Base-by-base conservation (phyloP, 129 eudicot genomes). In the Logfia minima region DNA sequence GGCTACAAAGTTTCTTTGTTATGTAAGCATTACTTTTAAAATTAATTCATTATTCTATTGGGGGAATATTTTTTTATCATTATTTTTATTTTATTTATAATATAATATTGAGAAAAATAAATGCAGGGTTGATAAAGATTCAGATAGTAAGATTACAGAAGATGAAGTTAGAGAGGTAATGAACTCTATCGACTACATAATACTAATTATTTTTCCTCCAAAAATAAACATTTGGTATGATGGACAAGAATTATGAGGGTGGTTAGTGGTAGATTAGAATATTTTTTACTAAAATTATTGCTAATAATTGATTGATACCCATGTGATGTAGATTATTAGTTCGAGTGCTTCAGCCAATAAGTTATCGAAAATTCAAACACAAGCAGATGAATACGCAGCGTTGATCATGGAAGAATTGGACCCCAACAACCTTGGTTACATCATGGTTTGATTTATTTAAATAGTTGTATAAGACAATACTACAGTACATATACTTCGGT, bases 81-180 rank as follows among this genome's bases (percentile, higher is more conserved):
- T 32, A 32, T 32, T 32, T 32, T 2, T 45, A 45, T 10, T 28
- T 39, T 7, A 2, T 39, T 39, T 39, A 8, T 39, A 39, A 8
- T 39, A 1, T 9, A 39, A 37, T 68, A 10, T 14, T 2, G 28
- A 11, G n/a, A 16, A 29, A 61, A 14, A 37, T 66, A 17, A 62
- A 79, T 71, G 78, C 88, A 91, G 97, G 97, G 97, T 91, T 75
- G 97, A 91, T 70, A 91, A 89, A 83, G 92, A 91, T 80, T 92
- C 92, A 17, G 95, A 91, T 83, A 95, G 97, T 11, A 84, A 90
- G 74, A 87, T 91, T 21, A 82, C 94, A 55, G 92, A 91, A 82
- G 97, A 82, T n/a, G 97, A 91, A 91, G 95, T 91, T 41, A 88
- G 85, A 74, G 97, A 91, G 97, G 97, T 91, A 84, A n/a, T 29